Conservation (phyloP, 345 rosid species). For the Citrus maxima region DNA sequence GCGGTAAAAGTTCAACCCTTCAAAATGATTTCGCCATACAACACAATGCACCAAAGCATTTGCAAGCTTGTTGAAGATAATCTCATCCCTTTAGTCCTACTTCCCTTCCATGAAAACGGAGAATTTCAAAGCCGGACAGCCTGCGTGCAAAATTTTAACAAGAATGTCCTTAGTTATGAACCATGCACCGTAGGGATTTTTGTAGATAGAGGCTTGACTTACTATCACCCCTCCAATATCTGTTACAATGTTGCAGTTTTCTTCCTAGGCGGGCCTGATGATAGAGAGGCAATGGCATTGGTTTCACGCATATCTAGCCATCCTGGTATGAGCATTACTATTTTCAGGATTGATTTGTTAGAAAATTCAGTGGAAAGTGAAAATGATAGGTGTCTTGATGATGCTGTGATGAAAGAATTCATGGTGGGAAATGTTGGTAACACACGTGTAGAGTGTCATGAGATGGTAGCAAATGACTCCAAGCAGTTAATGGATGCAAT, state of each 20-base stretch:
- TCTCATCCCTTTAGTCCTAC: slow-evolving; percentile 15
- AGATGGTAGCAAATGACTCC: neutral
- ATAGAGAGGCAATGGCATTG: slow-evolving; percentile 35
- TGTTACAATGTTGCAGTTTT: slow-evolving; percentile 14
- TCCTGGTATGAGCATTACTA: slow-evolving; percentile 13
- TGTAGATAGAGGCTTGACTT: slow-evolving; percentile 14
- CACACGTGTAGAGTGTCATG: neutral
- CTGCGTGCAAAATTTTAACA: neutral
- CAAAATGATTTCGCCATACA: slow-evolving; percentile 20
- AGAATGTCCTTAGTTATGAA: slow-evolving; percentile 11
- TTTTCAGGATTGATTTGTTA: slow-evolving; percentile 5
- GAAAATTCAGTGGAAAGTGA: neutral
- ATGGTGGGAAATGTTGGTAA: neutral
- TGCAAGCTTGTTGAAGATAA: slow-evolving; percentile 28
- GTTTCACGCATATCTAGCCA: slow-evolving; percentile 23
- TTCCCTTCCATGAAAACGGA: slow-evolving; percentile 20
- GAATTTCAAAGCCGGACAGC: neutral
- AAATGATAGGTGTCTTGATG: slow-evolving; percentile 17
- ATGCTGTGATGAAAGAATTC: slow-evolving; percentile 12
- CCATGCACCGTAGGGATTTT: slow-evolving; percentile 35
- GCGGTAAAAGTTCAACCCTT: slow-evolving; percentile 15
- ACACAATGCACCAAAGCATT: slow-evolving; percentile 30
- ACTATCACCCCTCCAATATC: neutral
- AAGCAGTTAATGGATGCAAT: slow-evolving; percentile 19
- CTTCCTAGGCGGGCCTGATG: slow-evolving; percentile 34